These are phyloP conservation scores for Scheffersomyces segobiensis DNA, from an alignment of 1,139 yeast species.

Conservation along the genomic window DNA sequence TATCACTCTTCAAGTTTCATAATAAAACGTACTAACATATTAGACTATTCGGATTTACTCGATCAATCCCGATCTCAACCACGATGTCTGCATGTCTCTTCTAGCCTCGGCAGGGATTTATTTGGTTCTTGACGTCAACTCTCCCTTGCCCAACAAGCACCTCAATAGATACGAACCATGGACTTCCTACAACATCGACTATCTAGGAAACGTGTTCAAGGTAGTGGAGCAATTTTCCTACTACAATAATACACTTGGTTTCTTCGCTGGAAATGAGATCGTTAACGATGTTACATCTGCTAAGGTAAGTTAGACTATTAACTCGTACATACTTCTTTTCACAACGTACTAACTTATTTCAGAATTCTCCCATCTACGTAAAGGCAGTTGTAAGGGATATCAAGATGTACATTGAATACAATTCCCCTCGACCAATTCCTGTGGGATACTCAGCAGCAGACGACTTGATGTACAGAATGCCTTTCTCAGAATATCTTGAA, in stretches of 20 bases:
- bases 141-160: conserved; percentile 77
- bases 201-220: conserved; percentile 74
- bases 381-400: conserved; percentile 81
- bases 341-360: conserved; percentile 9
- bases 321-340: conserved; percentile 1
- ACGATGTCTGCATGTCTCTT: conserved; percentile 88
- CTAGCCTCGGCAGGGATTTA: conserved; percentile 92
- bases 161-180: conserved; percentile 88
- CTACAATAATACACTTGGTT: conserved; percentile 87
- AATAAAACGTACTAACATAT: conserved; percentile 20
- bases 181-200: conserved; percentile 69
- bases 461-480: conserved; percentile 70
- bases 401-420: conserved; percentile 62
- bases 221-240: conserved; percentile 80
- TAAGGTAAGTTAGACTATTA: conserved; percentile 25
- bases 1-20: conserved; percentile 3
- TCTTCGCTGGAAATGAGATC: conserved; percentile 93
- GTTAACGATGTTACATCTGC: conserved; percentile 82
- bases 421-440: conserved; percentile 70
- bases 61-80: conserved; percentile 78
- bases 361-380: conserved; percentile 63
- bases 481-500: conserved; percentile 79
- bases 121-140: conserved; percentile 84
- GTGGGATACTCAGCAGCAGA: conserved; percentile 98
- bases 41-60: conserved; percentile 84